Evolutionary conservation across 768 basidiomycete genomes (phyloP).

Genomic region (Phaeolepiota aurea): DNA sequence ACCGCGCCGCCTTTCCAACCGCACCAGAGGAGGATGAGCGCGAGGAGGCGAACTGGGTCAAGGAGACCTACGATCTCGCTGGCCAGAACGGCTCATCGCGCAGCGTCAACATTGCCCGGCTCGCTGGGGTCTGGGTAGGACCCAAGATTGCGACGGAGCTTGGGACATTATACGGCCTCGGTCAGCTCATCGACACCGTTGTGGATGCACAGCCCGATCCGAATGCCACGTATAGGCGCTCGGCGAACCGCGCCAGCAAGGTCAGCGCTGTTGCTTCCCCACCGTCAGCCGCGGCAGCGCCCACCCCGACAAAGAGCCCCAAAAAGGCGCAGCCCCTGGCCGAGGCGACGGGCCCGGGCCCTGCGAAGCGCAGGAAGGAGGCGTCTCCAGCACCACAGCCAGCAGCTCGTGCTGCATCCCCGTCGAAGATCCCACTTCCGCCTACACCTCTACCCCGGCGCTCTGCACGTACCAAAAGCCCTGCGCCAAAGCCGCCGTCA

Average conservation of each 20-base stretch:
- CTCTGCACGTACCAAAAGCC: constrained; percentile 12
- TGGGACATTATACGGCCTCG: constrained; percentile 60
- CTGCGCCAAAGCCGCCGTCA: constrained; percentile 7
- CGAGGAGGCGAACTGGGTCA: constrained; percentile 77
- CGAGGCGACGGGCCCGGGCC: constrained; percentile 27
- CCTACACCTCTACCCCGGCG: constrained; percentile 6
- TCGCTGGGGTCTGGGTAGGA: constrained; percentile 87
- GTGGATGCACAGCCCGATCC: constrained; percentile 74
- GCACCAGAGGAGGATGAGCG: constrained; percentile 73
- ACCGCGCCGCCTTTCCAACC: constrained; percentile 86
- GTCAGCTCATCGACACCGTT: constrained; percentile 52
- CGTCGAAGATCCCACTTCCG: neutral
- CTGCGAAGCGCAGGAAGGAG: constrained; percentile 62
- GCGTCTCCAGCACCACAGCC: constrained; percentile 42
- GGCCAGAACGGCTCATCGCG: constrained; percentile 71
- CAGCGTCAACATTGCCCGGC: constrained; percentile 53
- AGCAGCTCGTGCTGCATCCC: constrained; percentile 3
- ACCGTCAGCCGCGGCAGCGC: constrained; percentile 16
- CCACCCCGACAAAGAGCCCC: constrained; percentile 14
- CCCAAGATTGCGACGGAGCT: constrained; percentile 57
- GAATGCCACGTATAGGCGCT: constrained; percentile 68
- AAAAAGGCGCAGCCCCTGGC: constrained; percentile 30
- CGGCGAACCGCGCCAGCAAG: constrained; percentile 31
- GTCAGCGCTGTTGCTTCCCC: constrained; percentile 15
- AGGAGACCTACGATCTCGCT: constrained; percentile 63